Evolutionary conservation across 306 rosid species (phyloP), one percentile per base, ranked within the genome.

Genomic region (Prinsepia uniflora): DNA sequence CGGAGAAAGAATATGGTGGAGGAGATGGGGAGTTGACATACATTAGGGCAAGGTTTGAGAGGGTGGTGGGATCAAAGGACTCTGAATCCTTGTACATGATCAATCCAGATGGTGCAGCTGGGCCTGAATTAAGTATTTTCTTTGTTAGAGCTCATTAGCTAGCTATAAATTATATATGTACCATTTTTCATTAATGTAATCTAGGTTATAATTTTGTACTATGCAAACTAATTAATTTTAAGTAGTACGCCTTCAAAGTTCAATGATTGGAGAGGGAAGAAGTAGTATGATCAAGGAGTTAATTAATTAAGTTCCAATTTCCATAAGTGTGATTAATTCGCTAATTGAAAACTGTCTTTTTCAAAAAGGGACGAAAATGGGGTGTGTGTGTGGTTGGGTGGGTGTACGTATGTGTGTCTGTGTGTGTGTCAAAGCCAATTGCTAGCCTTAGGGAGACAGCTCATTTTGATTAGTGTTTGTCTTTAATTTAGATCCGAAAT

Each of bases 41-140:
- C 24, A 86, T 91, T 79, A 87, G 99, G 39, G 97, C 92, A 0
- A 82, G 96, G 45, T 94, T 94, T 75, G 91, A 94, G 30, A 82
- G 99, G 45, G 96, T 94, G 1, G 79, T 94, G 66, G 96, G 97
- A 45, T 91, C 99, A 3, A 91, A 84, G 65, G 99, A 94, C 79
- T 94, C 99, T 0, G 96, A 94, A 59, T 79, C 97, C 56, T 75
- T 91, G 81, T 83, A 91, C 36, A 91, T 94, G 96, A 89, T 94
- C 0, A 94, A 94, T 77, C 99, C 99, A 0, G 96, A 91, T 63
- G 89, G 87, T n/a, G 84, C 87, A 10, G 82, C 80, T 22, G 94
- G 87, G 0, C 95, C 99, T 0, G 99, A 94, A 55, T 72, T 94
- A 49, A 94, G 99, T 65, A 94, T 94, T 69, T 94, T 89, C 94